A percentile compares a stretch with the other conserved stretches of the same genome.
Conservation (phyloP, 768 basidiomycete species). For the Coprinellus aureogranulatus region DNA sequence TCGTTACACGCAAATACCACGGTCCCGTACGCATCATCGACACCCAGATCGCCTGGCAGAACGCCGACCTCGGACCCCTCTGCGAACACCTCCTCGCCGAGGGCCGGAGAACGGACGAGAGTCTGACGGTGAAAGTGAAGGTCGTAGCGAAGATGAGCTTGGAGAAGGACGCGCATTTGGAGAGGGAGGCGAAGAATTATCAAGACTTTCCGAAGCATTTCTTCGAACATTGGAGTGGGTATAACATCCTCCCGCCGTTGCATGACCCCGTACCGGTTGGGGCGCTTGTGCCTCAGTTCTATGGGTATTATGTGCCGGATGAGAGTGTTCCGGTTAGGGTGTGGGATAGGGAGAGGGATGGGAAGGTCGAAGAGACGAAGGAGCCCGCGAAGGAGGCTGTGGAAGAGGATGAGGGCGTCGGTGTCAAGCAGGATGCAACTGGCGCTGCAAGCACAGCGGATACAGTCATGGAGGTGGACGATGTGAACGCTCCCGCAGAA, state of each 20-base stretch:
- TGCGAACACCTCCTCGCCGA: conserved; percentile 21
- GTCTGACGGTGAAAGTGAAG: conserved; percentile 34
- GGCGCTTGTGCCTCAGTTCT: conserved; percentile 61
- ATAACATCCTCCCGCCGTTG: conserved; percentile 41
- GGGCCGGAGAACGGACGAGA: background rate
- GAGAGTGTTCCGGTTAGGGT: conserved; percentile 5
- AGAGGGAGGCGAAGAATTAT: conserved; percentile 43
- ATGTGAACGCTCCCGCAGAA: too few species aligned
- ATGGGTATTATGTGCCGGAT: conserved; percentile 51
- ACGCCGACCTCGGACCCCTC: conserved; percentile 24
- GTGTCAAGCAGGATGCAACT: too few species aligned
- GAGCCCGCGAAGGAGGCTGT: too few species aligned
- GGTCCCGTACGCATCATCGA: background rate
- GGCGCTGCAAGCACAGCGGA: too few species aligned
- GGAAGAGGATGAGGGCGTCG: too few species aligned
- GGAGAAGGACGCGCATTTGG: conserved; percentile 35
- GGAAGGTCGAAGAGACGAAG: background rate
- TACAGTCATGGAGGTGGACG: too few species aligned
- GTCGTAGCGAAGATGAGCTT: conserved; percentile 48
- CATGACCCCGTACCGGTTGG: conserved; percentile 44
- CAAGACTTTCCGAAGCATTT: conserved; percentile 42
- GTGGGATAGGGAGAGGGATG: background rate
- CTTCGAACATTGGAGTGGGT: conserved; percentile 50
- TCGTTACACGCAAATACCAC: background rate
- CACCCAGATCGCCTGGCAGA: conserved; percentile 22